Evolutionary conservation across 2,329 filamentous ascomycete species (phyloP).

Genomic region (Sclerotinia minor): DNA sequence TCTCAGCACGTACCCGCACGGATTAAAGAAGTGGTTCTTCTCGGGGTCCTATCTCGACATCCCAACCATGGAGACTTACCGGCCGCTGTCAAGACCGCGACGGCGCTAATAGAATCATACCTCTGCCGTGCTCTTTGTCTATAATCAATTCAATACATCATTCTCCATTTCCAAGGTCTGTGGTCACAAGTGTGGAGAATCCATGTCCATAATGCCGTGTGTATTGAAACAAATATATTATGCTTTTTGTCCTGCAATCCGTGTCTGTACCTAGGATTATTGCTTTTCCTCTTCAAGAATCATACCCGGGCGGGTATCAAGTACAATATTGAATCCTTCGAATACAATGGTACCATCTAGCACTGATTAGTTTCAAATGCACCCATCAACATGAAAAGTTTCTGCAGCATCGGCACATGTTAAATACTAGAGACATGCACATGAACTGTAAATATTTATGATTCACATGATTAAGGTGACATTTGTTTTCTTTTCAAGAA

Average conservation of each 20-base stretch:
- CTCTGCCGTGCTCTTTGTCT: neutral
- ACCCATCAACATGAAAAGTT: neutral
- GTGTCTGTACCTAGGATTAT: neutral
- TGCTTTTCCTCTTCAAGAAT: neutral
- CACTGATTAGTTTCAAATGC: neutral
- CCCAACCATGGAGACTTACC: constrained; percentile 6
- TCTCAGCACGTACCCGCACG: constrained; percentile 19
- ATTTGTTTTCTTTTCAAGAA: neutral
- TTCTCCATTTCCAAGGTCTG: constrained; percentile 1
- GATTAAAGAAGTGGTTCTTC: constrained; percentile 6
- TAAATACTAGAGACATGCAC: neutral
- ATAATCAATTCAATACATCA: neutral
- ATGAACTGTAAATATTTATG: neutral
- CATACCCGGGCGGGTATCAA: neutral
- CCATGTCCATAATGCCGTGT: constrained; percentile 7
- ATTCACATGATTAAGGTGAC: neutral
- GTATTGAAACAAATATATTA: neutral
- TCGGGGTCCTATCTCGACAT: neutral
- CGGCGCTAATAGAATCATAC: neutral
- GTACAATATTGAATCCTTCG: neutral
- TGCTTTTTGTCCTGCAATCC: neutral
- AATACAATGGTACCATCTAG: neutral
- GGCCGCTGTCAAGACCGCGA: constrained; percentile 5
- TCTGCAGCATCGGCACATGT: neutral
- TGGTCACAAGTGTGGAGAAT: neutral